A percentile compares a stretch with the other conserved stretches of the same genome.
phyloP scores from a whole-genome alignment of 2,329 filamentous ascomycete species.

The Monosporascus ibericus region DNA sequence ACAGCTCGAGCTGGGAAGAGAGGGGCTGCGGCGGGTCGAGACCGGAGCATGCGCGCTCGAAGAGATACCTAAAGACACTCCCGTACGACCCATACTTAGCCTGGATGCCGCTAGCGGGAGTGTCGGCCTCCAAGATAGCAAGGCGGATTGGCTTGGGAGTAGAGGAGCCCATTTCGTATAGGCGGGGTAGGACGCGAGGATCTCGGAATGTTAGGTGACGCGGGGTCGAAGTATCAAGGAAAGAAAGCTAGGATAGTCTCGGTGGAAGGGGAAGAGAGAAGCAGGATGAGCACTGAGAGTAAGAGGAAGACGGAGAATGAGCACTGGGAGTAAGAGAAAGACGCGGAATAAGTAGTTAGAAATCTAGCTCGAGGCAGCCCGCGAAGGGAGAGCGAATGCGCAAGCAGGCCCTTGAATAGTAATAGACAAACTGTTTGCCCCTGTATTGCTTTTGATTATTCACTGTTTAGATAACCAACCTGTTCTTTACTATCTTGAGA shows the following conservation, averaged over 20 bases:
- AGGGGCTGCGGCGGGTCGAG: slow-evolving; percentile 36
- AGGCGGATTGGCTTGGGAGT: slow-evolving; percentile 56
- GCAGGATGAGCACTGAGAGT: not conserved
- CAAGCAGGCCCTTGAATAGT: too few relatives aligned
- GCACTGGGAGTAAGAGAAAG: not conserved
- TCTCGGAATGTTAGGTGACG: too few relatives aligned
- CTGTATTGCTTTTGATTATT: too few relatives aligned
- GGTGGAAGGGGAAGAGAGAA: too few relatives aligned
- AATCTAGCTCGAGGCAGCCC: not conserved
- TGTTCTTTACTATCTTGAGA: too few relatives aligned
- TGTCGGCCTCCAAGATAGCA: slow-evolving; percentile 85
- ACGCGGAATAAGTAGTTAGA: not conserved
- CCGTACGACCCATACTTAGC: slow-evolving; percentile 67
- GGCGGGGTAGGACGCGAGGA: not conserved
- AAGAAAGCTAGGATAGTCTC: too few relatives aligned
- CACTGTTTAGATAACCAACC: too few relatives aligned
- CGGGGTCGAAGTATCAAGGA: too few relatives aligned
- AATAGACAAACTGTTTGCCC: too few relatives aligned
- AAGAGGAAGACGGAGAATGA: not conserved
- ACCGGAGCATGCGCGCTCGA: slow-evolving; percentile 46
- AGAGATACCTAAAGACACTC: slow-evolving; percentile 59
- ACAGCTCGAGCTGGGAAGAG: slow-evolving; percentile 47
- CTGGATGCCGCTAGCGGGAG: slow-evolving; percentile 58
- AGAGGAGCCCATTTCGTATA: slow-evolving; percentile 22
- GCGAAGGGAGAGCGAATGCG: too few relatives aligned